Percentiles rank a stretch among this genome's conserved stretches.
Evolutionary conservation across 2,329 filamentous ascomycete species (phyloP).

Genomic region (Emergomyces pasteurianus): DNA sequence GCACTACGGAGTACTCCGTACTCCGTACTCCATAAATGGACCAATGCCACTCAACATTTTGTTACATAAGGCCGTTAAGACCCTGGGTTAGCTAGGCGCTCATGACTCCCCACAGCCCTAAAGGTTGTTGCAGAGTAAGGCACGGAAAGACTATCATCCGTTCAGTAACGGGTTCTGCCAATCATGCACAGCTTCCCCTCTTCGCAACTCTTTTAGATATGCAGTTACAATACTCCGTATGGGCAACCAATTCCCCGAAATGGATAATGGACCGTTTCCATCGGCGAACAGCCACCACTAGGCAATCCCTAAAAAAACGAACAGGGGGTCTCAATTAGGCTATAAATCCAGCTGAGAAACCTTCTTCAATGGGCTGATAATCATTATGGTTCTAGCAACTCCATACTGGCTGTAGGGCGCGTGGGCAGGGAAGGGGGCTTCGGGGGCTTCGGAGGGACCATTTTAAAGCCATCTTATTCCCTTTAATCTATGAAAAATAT

Average conservation of each 20-base stretch:
- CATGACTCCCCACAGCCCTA: too few species aligned
- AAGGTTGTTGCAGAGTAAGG: too few species aligned
- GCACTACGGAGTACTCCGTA: too few species aligned
- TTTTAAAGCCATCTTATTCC: neutral
- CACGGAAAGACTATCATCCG: too few species aligned
- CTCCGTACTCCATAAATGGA: neutral
- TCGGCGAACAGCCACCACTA: neutral
- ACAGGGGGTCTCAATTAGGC: neutral
- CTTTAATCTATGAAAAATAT: neutral
- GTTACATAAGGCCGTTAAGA: neutral
- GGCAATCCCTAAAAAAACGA: neutral
- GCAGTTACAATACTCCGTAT: too few species aligned
- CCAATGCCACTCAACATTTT: neutral
- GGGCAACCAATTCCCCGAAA: too few species aligned
- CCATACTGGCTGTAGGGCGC: neutral
- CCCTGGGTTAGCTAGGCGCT: too few species aligned
- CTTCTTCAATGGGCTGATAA: neutral
- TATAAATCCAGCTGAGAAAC: neutral
- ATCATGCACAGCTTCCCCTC: neutral
- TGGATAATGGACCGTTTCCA: neutral
- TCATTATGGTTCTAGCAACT: neutral
- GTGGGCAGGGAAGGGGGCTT: neutral
- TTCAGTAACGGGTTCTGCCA: too few species aligned
- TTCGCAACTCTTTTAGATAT: neutral
- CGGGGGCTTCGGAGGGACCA: neutral